Base-by-base conservation (phyloP, 495 filamentous ascomycete genomes). In the Aspergillus sparsus region DNA sequence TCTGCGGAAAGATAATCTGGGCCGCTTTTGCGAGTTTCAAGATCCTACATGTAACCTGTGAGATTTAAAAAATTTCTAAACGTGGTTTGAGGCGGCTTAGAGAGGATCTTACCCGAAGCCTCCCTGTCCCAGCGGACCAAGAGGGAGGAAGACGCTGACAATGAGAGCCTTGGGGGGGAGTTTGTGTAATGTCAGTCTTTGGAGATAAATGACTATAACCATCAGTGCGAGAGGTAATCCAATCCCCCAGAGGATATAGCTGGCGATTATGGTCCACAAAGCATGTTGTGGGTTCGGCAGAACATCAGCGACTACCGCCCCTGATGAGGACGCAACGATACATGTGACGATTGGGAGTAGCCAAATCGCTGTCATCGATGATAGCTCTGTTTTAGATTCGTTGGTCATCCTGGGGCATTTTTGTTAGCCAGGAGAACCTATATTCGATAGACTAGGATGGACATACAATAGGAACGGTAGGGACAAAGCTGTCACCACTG, bases 231-330 rank as follows among this genome's bases (percentile, higher is more conserved):
- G 74, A 0, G 83, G 82, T 9, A 83, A 60, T 0, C 85, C 84
- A 10, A 76, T 82, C 0, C 85, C 85, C 80, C 82, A 87, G 15
- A 88, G 77, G 10, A 85, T 71, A 60, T 87, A 87, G 50, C 75
- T 78, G 11, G 71, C 68, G 7, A 86, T 63, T 6, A 88, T 37
- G 0, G 85, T 88, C 75, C 79, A 79, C 0, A 88, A 73, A 2
- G 79, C 80, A 58, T 84, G 76, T 47, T 82, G 68, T 4, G 72
- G 67, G 46, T 85, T 76, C 1, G 78, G 76, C 0, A 89, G 70
- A 2, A 78, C 70, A 11, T 68, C 75, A 0, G 85, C 83, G 0
- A 88, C 83, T 31, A 85, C 66, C 15, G 71, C 78, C 0, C 84
- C 85, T 1, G 83, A 77, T 5, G 82, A 78, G 0, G 84, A 75